Conservation (phyloP, 2,329 filamentous ascomycete species). For the Gyromitra esculenta region DNA sequence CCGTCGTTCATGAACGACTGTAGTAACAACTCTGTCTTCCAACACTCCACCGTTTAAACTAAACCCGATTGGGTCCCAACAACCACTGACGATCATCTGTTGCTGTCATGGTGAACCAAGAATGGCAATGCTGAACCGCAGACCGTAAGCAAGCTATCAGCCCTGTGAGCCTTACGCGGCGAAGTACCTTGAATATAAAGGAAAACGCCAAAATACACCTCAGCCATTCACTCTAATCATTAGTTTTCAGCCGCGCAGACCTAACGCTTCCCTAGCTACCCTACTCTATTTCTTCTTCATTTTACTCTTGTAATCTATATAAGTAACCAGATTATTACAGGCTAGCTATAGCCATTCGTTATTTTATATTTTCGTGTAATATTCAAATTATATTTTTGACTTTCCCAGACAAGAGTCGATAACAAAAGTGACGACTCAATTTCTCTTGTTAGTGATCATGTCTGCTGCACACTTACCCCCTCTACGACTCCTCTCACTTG, state of each 20-base stretch:
- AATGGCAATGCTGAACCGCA: neutral
- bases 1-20: too few species aligned
- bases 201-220: neutral
- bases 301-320: neutral
- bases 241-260: neutral
- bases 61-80: neutral
- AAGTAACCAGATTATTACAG: neutral
- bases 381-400: neutral
- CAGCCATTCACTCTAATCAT: neutral
- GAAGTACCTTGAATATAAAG: neutral
- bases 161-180: neutral
- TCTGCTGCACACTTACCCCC: slow-evolving; percentile 67
- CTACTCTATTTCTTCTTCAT: neutral
- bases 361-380: neutral
- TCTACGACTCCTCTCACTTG: slow-evolving; percentile 87
- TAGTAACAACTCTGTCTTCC: neutral
- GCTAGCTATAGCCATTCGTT: neutral
- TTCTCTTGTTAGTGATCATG: slow-evolving; percentile 13
- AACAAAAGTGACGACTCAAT: neutral
- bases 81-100: neutral
- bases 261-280: neutral
- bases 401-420: neutral
- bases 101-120: neutral
- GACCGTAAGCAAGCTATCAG: slow-evolving; percentile 12
- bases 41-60: neutral